phyloP scores from a whole-genome alignment of 768 basidiomycete species.

The Hericium erinaceus region DNA sequence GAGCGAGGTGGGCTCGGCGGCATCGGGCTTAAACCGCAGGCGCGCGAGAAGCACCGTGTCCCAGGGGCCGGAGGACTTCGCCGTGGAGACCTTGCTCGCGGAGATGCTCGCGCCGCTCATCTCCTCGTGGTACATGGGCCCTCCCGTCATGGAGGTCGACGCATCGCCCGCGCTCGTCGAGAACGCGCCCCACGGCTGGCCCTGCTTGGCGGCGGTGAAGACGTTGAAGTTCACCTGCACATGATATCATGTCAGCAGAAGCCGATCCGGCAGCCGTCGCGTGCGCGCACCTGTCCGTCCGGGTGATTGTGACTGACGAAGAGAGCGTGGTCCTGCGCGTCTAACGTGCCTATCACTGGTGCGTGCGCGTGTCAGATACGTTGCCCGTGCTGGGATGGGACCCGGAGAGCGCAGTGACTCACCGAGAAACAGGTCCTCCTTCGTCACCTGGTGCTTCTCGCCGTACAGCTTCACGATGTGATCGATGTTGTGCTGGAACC shows the following conservation, averaged over 20 bases:
- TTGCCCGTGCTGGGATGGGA: not conserved
- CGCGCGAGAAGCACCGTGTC: slow-evolving; percentile 56
- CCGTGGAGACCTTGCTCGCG: slow-evolving; percentile 45
- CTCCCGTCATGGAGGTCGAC: slow-evolving; percentile 28
- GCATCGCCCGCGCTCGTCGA: slow-evolving; percentile 31
- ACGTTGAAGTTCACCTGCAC: slow-evolving; percentile 62
- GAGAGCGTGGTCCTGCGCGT: slow-evolving; percentile 61
- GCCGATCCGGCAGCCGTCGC: not conserved
- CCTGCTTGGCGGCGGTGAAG: slow-evolving; percentile 36
- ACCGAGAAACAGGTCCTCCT: slow-evolving; percentile 29
- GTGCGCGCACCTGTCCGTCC: slow-evolving; percentile 37
- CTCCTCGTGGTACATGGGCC: slow-evolving; percentile 41
- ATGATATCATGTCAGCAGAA: not conserved
- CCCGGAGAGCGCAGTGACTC: slow-evolving; percentile 7
- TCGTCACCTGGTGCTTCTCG: slow-evolving; percentile 22
- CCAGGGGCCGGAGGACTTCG: slow-evolving; percentile 27
- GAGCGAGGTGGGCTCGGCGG: slow-evolving; percentile 43
- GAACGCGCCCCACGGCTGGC: slow-evolving; percentile 70
- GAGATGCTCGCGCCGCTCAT: slow-evolving; percentile 14
- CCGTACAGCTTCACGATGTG: slow-evolving; percentile 50
- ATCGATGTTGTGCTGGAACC: slow-evolving; percentile 67
- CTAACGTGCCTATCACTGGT: slow-evolving; percentile 59
- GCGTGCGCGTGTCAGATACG: slow-evolving; percentile 1
- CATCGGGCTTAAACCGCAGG: slow-evolving; percentile 58
- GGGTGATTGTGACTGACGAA: slow-evolving; percentile 69